Base-by-base conservation (phyloP, 768 basidiomycete genomes). In the Porpolomopsis calyptriformis region DNA sequence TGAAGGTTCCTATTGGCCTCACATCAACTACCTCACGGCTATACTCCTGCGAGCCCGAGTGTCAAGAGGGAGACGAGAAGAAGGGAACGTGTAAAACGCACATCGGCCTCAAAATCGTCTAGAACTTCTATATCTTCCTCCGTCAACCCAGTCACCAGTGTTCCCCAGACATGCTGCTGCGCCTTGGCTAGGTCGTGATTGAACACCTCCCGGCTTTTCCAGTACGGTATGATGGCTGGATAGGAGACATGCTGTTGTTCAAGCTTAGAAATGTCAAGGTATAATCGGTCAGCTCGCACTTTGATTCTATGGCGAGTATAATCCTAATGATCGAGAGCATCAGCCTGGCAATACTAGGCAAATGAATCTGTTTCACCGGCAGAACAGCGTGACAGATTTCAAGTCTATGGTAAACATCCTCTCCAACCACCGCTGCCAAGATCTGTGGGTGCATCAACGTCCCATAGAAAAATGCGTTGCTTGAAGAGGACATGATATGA, bases 361-460 rank as follows among this genome's bases (percentile, higher is more conserved):
- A 34, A 12, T 18, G 12, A 23, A 16, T 39, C 18, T 6, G 23
- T 59, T 78, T 58, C 50, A 89, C 89, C 56, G 75, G 65, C 6
- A 96, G 60, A 5, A 92, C 57, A 4, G 89, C 91, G 31, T 86
- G 80, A 50, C 79, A 78, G 37, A 86, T 73, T 43, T 75, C 57
- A 2, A 94, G 69, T 50, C 80, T 67, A 6, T 64, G 54, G 6
- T 82, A 85, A 37, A 78, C 67, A 54, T 85, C 80, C 5, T 31
- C 7, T 31, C 70, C 70, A 36, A 96, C 78, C 5, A 96, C 90
- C 16, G 80, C 68, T 47, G 69, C 74, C 31, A 96, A 67, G 55
- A 97, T 84, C 41, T 75, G 76, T 4, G 91, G 90, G 55, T 92
- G 88, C 72, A 93, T 80, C 18, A 97, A 67, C 0, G 88, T 94